A percentile compares a stretch with the other conserved stretches of the same genome.
Conservation (phyloP, 331 rosid genomes). For the Malus hybrid region DNA sequence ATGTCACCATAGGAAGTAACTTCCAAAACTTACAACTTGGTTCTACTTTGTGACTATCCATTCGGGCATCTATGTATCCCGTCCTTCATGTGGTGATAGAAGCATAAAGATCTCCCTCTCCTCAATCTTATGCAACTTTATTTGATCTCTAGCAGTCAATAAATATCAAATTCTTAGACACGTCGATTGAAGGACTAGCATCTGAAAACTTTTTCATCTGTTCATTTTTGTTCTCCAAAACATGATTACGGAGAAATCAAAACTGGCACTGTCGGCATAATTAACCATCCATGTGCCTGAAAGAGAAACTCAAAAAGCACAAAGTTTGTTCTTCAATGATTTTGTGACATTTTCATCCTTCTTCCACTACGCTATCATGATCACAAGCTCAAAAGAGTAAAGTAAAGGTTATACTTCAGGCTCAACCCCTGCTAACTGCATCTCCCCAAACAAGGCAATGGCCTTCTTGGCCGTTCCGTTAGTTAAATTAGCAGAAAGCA, state of each 20-base stretch:
- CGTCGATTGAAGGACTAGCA: background rate
- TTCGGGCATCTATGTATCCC: background rate
- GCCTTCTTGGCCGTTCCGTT: constrained; percentile 16
- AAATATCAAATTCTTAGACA: background rate
- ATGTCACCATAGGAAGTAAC: background rate
- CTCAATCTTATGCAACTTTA: background rate
- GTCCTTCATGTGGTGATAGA: background rate
- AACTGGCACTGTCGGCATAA: background rate
- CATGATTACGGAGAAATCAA: background rate
- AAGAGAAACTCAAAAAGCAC: background rate
- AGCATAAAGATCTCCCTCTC: background rate
- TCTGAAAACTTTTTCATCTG: background rate
- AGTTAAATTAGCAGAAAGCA: constrained; percentile 15
- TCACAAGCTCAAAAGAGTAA: background rate
- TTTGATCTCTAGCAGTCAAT: background rate
- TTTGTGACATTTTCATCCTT: background rate
- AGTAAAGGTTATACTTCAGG: background rate
- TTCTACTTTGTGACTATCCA: background rate
- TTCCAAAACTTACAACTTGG: background rate
- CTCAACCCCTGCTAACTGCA: background rate
- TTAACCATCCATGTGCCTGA: background rate
- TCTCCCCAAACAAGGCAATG: constrained; percentile 1
- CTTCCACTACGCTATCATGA: background rate
- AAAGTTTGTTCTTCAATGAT: background rate
- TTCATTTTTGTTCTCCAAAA: background rate